Percentiles rank a stretch among this genome's conserved stretches.
phyloP scores from a whole-genome alignment of 768 basidiomycete species.

The Porphyrellus cyaneotinctus region DNA sequence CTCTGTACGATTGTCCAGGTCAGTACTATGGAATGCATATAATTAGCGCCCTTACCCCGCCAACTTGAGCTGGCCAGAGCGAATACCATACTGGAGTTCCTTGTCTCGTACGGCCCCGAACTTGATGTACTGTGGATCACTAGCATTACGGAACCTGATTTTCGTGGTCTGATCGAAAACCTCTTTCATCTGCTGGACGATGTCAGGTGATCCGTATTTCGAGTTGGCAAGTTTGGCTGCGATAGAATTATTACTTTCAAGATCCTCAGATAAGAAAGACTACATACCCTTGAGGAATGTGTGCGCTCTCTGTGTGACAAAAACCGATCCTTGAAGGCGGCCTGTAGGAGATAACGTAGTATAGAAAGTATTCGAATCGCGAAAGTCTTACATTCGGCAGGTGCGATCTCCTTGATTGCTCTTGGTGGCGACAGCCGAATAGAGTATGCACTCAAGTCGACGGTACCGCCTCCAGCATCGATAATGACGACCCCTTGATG shows the following conservation, averaged over 20 bases:
- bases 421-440: constrained; percentile 18
- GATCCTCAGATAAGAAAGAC: not conserved
- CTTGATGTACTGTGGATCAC: constrained; percentile 35
- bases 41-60: constrained; percentile 27
- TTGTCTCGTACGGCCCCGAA: constrained; percentile 37
- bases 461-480: constrained; percentile 11
- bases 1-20: constrained; percentile 17
- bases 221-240: constrained; percentile 29
- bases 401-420: constrained; percentile 33
- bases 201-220: constrained; percentile 21
- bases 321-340: constrained; percentile 36
- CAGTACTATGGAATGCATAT: not conserved
- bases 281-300: constrained; percentile 25
- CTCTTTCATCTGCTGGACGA: constrained; percentile 30
- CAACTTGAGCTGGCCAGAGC: constrained; percentile 35
- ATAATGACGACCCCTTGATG: constrained; percentile 38
- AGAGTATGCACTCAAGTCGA: constrained; percentile 38
- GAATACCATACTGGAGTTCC: constrained; percentile 32
- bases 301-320: constrained; percentile 30
- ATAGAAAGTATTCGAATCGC: not conserved
- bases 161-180: constrained; percentile 35
- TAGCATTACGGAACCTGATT: constrained; percentile 35
- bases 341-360: constrained; percentile 22
- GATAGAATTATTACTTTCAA: not conserved
- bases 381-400: constrained; percentile 25